A percentile compares a stretch with the other conserved stretches of the same genome.
These are phyloP conservation scores for Zygosaccharomyces pseudobailii DNA, from an alignment of 1,139 yeast species.

Conservation along the genomic window DNA sequence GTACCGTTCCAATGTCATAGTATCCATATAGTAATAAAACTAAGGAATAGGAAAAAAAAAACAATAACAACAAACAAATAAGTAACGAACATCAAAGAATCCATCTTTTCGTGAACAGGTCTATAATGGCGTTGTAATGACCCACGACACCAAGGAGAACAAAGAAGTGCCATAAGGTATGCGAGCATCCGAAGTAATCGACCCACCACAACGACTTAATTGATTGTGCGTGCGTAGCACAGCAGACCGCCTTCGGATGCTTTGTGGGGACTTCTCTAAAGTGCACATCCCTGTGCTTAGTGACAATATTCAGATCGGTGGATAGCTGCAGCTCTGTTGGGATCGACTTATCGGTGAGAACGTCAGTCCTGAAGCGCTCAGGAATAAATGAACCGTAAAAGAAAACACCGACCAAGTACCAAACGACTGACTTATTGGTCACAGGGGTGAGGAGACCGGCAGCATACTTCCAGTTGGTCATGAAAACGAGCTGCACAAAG, in stretches of 20 bases:
- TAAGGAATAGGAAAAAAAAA: neutral
- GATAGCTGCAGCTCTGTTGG: conserved; percentile 35
- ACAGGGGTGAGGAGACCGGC: conserved; percentile 32
- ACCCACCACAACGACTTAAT: conserved; percentile 81
- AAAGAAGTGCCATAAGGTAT: conserved; percentile 89
- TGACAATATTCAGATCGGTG: conserved; percentile 28
- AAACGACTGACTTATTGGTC: conserved; percentile 41
- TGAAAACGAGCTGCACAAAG: conserved; percentile 50
- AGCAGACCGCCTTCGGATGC: conserved; percentile 9
- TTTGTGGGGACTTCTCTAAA: conserved; percentile 48
- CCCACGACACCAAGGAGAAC: conserved; percentile 85
- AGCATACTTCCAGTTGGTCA: conserved; percentile 54
- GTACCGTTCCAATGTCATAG: neutral
- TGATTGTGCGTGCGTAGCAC: conserved; percentile 33
- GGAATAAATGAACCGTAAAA: conserved; percentile 88
- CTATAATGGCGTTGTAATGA: conserved; percentile 72
- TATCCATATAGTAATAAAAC: neutral
- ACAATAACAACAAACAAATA: neutral
- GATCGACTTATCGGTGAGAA: conserved; percentile 33
- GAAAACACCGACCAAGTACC: conserved; percentile 79
- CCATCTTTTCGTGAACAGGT: conserved; percentile 50
- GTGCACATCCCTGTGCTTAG: conserved; percentile 40
- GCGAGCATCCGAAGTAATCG: conserved; percentile 70
- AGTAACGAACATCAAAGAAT: conserved; percentile 3
- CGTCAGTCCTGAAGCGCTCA: conserved; percentile 76